Percentiles rank a stretch among this genome's conserved stretches.
These are phyloP conservation scores for Fusarium tjaetaba DNA, from an alignment of 2,329 filamentous ascomycete genomes.

Conservation along the genomic window DNA sequence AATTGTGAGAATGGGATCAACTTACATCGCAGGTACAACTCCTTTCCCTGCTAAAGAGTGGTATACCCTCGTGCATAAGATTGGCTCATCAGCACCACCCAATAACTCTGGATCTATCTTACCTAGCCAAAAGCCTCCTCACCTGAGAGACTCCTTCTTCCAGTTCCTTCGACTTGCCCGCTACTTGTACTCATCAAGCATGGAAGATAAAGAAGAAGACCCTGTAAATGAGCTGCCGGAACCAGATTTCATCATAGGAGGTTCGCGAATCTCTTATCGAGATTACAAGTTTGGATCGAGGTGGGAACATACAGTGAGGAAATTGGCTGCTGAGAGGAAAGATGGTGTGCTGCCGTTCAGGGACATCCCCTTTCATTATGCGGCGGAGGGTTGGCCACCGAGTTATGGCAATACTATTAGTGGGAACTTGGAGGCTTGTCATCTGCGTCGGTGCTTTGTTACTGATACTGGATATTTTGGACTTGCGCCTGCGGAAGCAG, in stretches of 20 bases:
- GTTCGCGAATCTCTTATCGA: accelerated
- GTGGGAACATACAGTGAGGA: not conserved
- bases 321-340: not conserved
- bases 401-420: not conserved
- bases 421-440: not conserved
- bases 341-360: not conserved
- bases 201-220: not conserved
- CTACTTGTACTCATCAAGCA: not conserved
- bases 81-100: not conserved
- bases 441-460: not conserved
- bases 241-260: not conserved
- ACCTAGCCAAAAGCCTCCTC: no score
- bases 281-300: not conserved
- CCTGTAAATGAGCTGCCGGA: no score
- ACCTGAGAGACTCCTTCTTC: not conserved
- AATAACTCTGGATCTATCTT: no score
- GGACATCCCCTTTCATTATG: not conserved
- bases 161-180: not conserved
- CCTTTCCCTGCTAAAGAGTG: not conserved
- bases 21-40: not conserved
- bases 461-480: not conserved
- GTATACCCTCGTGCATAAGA: not conserved
- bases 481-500: not conserved
- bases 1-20: not conserved
- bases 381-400: not conserved